Evolutionary conservation across 805 yeast genomes (phyloP).

Genomic region (Jamesozyma jinghongensis): DNA sequence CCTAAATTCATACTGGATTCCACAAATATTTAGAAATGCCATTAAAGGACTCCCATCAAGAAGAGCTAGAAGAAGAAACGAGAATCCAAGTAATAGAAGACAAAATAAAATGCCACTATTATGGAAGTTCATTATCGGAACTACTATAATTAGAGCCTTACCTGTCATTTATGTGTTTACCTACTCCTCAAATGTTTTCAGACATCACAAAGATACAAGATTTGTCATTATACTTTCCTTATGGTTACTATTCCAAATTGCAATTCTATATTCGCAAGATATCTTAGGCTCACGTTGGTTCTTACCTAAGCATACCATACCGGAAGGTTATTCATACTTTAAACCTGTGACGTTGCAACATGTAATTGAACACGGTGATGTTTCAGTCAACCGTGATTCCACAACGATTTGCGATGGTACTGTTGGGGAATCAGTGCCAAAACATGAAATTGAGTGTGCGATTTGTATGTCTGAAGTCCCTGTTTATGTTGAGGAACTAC

Average conservation of each 20-base stretch:
- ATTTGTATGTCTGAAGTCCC: constrained; percentile 77
- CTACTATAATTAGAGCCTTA: constrained; percentile 48
- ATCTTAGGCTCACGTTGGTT: constrained; percentile 74
- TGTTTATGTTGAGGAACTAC: constrained; percentile 24
- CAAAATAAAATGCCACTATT: constrained; percentile 46
- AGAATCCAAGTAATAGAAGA: constrained; percentile 13
- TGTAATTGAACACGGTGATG: constrained; percentile 25
- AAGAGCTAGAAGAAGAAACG: constrained; percentile 13
- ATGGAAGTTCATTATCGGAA: constrained; percentile 70
- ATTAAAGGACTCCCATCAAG: constrained; percentile 26
- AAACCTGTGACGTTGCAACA: constrained; percentile 22
- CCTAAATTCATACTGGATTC: constrained; percentile 74
- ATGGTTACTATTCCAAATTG: constrained; percentile 58
- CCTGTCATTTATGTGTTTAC: constrained; percentile 61
- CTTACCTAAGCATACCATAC: constrained; percentile 61
- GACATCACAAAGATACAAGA: constrained; percentile 53
- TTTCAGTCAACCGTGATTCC: neutral
- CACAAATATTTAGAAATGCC: constrained; percentile 71
- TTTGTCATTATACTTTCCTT: constrained; percentile 38
- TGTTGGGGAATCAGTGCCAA: neutral
- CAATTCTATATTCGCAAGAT: constrained; percentile 52
- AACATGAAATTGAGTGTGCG: constrained; percentile 60
- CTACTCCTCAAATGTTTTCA: constrained; percentile 48
- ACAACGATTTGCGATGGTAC: neutral
- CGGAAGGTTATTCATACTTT: constrained; percentile 81